A percentile compares a stretch with the other conserved stretches of the same genome.
Evolutionary conservation across 306 rosid species (phyloP).

Genomic region (Vigna radiata): DNA sequence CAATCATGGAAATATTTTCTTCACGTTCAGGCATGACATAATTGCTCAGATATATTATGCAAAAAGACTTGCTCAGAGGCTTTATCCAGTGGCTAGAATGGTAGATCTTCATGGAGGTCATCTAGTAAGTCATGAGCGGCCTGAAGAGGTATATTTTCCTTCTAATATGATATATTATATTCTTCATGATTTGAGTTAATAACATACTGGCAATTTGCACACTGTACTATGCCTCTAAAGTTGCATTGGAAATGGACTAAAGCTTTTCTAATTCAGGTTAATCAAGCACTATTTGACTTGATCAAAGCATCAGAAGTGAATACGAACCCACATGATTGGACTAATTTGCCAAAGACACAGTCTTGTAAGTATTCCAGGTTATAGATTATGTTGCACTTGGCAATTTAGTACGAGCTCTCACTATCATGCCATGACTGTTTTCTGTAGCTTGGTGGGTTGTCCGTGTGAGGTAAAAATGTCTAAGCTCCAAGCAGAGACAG

Average conservation of each 20-base stretch:
- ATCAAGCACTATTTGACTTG: slow-evolving; percentile 78
- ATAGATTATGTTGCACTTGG: slow-evolving; percentile 5
- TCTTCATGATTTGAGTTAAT: slow-evolving; percentile 6
- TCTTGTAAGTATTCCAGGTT: slow-evolving; percentile 58
- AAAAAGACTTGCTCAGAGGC: slow-evolving; percentile 78
- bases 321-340: slow-evolving; percentile 78
- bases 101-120: slow-evolving; percentile 96
- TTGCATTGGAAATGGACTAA: slow-evolving; percentile 38
- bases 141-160: slow-evolving; percentile 75
- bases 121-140: slow-evolving; percentile 91
- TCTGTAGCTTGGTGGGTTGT: slow-evolving; percentile 48
- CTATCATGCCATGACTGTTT: slow-evolving; percentile 44
- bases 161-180: neutral
- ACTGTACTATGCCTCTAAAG: slow-evolving; percentile 15
- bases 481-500: slow-evolving; percentile 36
- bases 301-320: slow-evolving; percentile 72
- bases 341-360: slow-evolving; percentile 63
- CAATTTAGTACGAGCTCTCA: slow-evolving; percentile 39
- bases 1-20: slow-evolving; percentile 36
- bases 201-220: slow-evolving; percentile 23
- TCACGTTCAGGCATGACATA: slow-evolving; percentile 72
- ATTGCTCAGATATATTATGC: slow-evolving; percentile 86
- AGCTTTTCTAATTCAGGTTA: slow-evolving; percentile 66
- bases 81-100: slow-evolving; percentile 89
- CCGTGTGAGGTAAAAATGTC: slow-evolving; percentile 36